Evolutionary conservation across 805 yeast species (phyloP), one percentile per base, ranked within the genome.

Genomic region (Schwanniomyces occidentalis): DNA sequence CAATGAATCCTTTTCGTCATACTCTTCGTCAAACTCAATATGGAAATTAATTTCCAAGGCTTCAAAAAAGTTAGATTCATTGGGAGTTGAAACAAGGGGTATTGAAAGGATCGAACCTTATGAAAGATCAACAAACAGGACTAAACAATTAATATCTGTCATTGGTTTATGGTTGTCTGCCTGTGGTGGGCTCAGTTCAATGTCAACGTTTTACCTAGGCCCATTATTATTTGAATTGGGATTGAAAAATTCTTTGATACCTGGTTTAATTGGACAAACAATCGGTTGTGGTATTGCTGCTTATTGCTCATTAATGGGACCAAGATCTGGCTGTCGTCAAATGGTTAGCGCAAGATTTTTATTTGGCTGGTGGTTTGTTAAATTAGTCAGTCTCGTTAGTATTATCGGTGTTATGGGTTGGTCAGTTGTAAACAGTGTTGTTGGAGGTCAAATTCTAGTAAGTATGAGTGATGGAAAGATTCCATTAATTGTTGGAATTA

Each of bases 401-500:
- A 78, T 85, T 38, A 58, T 85, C 27, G 95, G 95, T 32, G 82
- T 83, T 10, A 56, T 85, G 48, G 96, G 96, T n/a, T 88, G 96
- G 96, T 78, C 91, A n/a, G 81, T 88, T 22, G 89, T 87, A n/a
- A 87, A 86, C 54, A 76, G 85, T 46, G 93, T 87, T 31, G 80
- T 86, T 37, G 95, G 95, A 24, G 96, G 96, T 13, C 89, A 88
- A 59, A 82, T 88, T 40, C 58, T 88, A 30, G 69, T 78, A 6
- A 73, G 83, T 26, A 65, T 88, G 14, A 79, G 88, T 24, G 62
- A 79, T 46, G 85, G 76, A 10, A 72, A 68, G 41, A 72, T 87
- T 1, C 87, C 95, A 2, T 51, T 86, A 24, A 78, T 80, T 52
- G 80, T 79, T 13, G 95, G 95, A 4, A 82, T 88, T 37, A 58